phyloP scores from a whole-genome alignment of 2,329 filamentous ascomycete genomes.

The Emydomyces testavorans region DNA sequence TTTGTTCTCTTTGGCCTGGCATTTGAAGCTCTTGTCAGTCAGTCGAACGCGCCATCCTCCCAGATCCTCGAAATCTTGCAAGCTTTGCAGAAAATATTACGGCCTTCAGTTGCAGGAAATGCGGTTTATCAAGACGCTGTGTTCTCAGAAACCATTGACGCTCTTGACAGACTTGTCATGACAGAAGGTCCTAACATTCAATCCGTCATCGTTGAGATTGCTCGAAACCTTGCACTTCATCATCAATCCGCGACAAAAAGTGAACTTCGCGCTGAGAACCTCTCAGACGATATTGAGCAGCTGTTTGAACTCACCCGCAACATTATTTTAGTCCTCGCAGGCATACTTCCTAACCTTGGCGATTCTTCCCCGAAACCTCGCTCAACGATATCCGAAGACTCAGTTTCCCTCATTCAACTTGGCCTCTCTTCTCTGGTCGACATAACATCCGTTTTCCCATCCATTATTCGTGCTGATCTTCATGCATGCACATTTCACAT shows the following conservation, averaged over 20 bases:
- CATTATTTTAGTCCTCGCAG: constrained; percentile 83
- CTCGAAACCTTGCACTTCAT: constrained; percentile 74
- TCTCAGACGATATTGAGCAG: constrained; percentile 96
- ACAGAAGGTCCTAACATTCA: constrained; percentile 86
- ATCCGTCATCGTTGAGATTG: constrained; percentile 85
- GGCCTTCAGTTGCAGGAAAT: constrained; percentile 87
- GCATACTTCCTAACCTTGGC: constrained; percentile 63
- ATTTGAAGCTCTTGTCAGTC: constrained; percentile 85
- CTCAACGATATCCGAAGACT: constrained; percentile 76
- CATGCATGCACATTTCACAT: constrained; percentile 96
- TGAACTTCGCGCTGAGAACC: constrained; percentile 56
- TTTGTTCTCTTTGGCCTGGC: constrained; percentile 95
- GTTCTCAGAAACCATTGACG: constrained; percentile 93
- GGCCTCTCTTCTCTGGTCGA: constrained; percentile 83
- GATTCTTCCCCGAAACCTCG: constrained; percentile 50
- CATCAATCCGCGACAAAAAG: constrained; percentile 76
- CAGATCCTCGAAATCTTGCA: constrained; percentile 81
- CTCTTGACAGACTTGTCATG: constrained; percentile 80
- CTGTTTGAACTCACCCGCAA: constrained; percentile 93
- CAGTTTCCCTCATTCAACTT: constrained; percentile 64
- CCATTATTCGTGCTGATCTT: constrained; percentile 90
- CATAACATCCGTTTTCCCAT: constrained; percentile 87
- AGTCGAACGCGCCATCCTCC: constrained; percentile 56
- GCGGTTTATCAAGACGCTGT: constrained; percentile 93
- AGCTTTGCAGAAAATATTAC: constrained; percentile 86